A percentile compares a stretch with the other conserved stretches of the same genome.
phyloP scores from a whole-genome alignment of 78 protist genomes.

The Pigoraptor vietnamica region DNA sequence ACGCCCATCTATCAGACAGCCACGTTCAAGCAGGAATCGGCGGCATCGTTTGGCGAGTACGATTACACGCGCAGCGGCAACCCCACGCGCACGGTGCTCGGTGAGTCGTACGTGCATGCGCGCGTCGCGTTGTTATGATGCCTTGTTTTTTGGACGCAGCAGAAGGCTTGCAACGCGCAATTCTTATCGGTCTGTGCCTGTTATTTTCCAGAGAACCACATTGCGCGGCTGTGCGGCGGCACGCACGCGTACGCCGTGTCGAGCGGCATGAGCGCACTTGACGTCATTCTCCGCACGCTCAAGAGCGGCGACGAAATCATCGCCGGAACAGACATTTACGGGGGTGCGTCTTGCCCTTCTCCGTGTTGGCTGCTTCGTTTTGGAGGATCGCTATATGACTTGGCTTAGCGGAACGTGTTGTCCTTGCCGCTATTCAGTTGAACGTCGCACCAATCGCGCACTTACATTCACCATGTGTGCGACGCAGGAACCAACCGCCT shows the following conservation, averaged over 20 bases:
- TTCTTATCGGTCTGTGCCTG: not conserved
- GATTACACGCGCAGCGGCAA: constrained; percentile 86
- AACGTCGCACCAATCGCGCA: no score
- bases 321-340: constrained; percentile 44
- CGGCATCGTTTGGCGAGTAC: constrained; percentile 27
- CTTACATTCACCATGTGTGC: not conserved
- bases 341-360: constrained; percentile 18
- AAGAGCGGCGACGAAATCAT: constrained; percentile 46
- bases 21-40: constrained; percentile 70
- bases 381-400: no score
- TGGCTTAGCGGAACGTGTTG: not conserved
- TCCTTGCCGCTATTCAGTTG: no score
- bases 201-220: constrained; percentile 10
- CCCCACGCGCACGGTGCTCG: constrained; percentile 90
- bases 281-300: constrained; percentile 27
- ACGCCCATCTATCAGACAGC: constrained; percentile 67
- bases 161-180: constrained; percentile 26
- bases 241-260: constrained; percentile 29
- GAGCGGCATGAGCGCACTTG: constrained; percentile 37
- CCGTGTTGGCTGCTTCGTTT: not conserved
- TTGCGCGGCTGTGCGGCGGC: constrained; percentile 51
- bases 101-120: constrained; percentile 75
- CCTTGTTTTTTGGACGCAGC: not conserved
- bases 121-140: constrained; percentile 34
- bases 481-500: constrained; percentile 70